Percentiles rank a stretch among this genome's conserved stretches.
Conservation (phyloP, 2,329 filamentous ascomycete genomes). For the Clonostachys byssicola region DNA sequence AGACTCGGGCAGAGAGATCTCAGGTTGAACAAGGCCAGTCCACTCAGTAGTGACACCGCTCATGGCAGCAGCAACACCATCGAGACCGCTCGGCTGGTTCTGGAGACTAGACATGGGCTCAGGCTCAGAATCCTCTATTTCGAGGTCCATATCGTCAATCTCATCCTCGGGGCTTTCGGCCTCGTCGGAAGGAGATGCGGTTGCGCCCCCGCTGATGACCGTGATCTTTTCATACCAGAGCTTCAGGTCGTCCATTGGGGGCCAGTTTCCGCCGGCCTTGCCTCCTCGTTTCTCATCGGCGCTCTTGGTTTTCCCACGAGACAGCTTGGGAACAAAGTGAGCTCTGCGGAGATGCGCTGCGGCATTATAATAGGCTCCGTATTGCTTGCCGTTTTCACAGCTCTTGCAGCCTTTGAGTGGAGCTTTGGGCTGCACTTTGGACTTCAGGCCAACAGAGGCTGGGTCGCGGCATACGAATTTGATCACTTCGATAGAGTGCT, state of each 20-base stretch:
- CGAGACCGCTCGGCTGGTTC: no score
- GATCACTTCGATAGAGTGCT: slow-evolving; percentile 56
- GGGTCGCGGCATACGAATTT: slow-evolving; percentile 59
- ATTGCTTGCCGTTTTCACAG: slow-evolving; percentile 72
- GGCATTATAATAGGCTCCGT: slow-evolving; percentile 92
- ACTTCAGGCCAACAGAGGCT: slow-evolving; percentile 24
- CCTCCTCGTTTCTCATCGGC: slow-evolving; percentile 47
- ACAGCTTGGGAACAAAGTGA: slow-evolving; percentile 71
- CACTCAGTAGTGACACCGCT: no score
- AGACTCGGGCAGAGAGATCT: no score
- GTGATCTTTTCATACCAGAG: slow-evolving; percentile 54
- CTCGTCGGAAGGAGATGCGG: slow-evolving; percentile 7
- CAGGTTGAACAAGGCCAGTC: no score
- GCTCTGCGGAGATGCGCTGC: slow-evolving; percentile 84
- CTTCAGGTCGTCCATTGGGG: slow-evolving; percentile 52
- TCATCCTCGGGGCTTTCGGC: slow-evolving; percentile 24
- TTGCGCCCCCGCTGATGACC: slow-evolving; percentile 33
- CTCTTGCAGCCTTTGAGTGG: slow-evolving; percentile 80
- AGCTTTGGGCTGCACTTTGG: slow-evolving; percentile 46
- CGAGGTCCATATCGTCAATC: slow-evolving; percentile 15
- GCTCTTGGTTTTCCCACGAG: slow-evolving; percentile 34
- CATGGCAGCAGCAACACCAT: no score
- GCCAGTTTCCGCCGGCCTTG: slow-evolving; percentile 50
- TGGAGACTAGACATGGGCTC: slow-evolving; percentile 2
- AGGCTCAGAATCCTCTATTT: slow-evolving; percentile 4